Base-by-base conservation (phyloP, 2,329 filamentous ascomycete species). In the Pyrenophora tritici-repentis region DNA sequence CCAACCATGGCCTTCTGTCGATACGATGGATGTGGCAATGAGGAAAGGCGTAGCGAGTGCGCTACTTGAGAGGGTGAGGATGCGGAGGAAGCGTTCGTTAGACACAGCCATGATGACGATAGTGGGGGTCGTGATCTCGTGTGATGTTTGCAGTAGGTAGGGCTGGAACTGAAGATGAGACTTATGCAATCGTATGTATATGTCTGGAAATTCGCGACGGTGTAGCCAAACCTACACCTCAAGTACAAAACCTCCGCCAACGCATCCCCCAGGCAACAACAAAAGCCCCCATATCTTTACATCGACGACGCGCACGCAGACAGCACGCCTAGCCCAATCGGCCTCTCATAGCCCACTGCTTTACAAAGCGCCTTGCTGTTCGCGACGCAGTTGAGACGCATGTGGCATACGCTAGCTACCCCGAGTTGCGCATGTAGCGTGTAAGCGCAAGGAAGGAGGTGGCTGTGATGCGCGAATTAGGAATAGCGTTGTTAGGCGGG, bases 241-340 rank as follows among this genome's bases (percentile, higher is more conserved):
- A 29, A 29, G 9, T 29, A 29, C 26, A 4, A 29, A 10, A 1
- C 26, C 26, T 29, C 26, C 26, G 8, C 26, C 26, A 42, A 14
- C 24, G 8, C 9, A 47, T 58, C 53, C 17, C 56, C 48, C 6
- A 59, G 56, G 56, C 56, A 59, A 57, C 56, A 57, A 40, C 35
- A 42, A 35, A 44, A 10, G 24, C 12, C 17, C 31, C 17, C 6
- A 18, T 17, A 24, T 16, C 22, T 20, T 13, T 35, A 22, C 31
- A 34, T 45, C 33, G 8, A 47, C 16, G 53, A 38, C 47, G 56
- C 56, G 53, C 48, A 40, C 22, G 44, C 53, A 31, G 14, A 42
- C 44, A 32, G 40, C 13, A 38, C 43, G 53, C 33, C 41, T 22
- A 16, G 17, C 13, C 48, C 42, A 47, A 47, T 42, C n/a, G 33